These are phyloP conservation scores for Chlorella vulgaris DNA, from an alignment of 139 green algal species.

Conservation along the genomic window DNA sequence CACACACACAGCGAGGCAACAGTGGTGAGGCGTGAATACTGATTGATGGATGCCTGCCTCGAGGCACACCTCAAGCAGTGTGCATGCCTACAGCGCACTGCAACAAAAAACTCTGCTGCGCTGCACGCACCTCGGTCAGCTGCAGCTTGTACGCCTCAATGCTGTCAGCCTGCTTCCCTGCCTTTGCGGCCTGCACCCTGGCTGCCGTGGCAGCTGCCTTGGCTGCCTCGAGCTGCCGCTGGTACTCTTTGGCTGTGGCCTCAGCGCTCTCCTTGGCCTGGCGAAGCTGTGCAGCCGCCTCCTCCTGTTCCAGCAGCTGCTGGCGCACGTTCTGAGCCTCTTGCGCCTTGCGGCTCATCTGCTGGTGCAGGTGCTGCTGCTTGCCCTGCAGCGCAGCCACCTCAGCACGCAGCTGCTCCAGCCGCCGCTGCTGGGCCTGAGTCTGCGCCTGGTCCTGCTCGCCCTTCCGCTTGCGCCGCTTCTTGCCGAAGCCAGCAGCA, in stretches of 20 bases:
- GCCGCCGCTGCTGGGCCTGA: slow-evolving; percentile 4
- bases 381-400: slow-evolving; percentile 7
- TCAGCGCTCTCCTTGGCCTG: slow-evolving; percentile 16
- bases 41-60: too few species aligned
- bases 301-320: slow-evolving; percentile 17
- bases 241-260: neutral
- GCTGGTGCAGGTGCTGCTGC: slow-evolving; percentile 18
- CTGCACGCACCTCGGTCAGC: slow-evolving; percentile 8
- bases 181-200: neutral
- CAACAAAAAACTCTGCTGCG: too few species aligned
- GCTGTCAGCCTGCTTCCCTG: neutral
- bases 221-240: neutral
- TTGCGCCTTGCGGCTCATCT: slow-evolving; percentile 17
- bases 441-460: neutral
- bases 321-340: slow-evolving; percentile 4
- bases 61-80: too few species aligned
- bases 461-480: neutral
- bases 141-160: slow-evolving; percentile 17
- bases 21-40: too few species aligned
- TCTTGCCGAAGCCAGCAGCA: neutral
- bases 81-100: too few species aligned
- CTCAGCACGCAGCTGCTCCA: slow-evolving; percentile 21
- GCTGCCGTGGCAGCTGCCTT: neutral
- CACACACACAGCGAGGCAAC: neutral
- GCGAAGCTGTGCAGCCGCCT: neutral